phyloP scores from a whole-genome alignment of 176 grass and related monocot genomes.

The Canna indica region DNA sequence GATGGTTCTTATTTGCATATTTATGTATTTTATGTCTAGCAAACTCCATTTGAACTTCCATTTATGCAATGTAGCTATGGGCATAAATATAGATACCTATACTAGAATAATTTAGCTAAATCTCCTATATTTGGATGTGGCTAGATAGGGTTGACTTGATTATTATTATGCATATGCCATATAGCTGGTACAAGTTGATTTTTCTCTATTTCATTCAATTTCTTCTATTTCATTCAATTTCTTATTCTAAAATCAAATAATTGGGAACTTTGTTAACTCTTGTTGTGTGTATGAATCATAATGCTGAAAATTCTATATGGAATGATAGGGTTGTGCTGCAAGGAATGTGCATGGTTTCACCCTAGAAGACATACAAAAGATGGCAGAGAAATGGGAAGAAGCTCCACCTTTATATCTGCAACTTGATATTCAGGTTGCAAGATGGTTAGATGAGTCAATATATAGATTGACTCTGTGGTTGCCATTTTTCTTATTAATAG shows the following conservation, averaged over 20 bases:
- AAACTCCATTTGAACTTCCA: neutral
- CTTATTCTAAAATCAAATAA: neutral
- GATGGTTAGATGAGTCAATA: neutral
- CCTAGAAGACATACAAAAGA: conserved; percentile 72
- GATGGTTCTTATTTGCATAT: no score
- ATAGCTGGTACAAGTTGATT: neutral
- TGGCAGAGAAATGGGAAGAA: conserved; percentile 83
- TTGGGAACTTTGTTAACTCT: neutral
- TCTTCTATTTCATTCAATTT: neutral
- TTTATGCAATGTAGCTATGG: neutral
- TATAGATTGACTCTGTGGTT: neutral
- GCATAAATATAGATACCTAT: neutral
- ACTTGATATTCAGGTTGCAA: conserved; percentile 71
- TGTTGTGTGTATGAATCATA: neutral
- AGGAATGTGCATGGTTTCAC: conserved; percentile 89
- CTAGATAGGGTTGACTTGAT: neutral
- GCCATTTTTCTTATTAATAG: neutral
- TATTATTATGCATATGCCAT: no score
- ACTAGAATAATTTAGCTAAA: neutral
- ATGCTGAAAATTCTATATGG: no score
- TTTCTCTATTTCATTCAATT: neutral
- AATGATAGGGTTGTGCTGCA: conserved; percentile 69
- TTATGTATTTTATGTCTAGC: no score
- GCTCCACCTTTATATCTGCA: conserved; percentile 67
- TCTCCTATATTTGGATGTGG: neutral